Evolutionary conservation across 495 filamentous ascomycete genomes (phyloP).

Genomic region (Glutinoglossum americanum): DNA sequence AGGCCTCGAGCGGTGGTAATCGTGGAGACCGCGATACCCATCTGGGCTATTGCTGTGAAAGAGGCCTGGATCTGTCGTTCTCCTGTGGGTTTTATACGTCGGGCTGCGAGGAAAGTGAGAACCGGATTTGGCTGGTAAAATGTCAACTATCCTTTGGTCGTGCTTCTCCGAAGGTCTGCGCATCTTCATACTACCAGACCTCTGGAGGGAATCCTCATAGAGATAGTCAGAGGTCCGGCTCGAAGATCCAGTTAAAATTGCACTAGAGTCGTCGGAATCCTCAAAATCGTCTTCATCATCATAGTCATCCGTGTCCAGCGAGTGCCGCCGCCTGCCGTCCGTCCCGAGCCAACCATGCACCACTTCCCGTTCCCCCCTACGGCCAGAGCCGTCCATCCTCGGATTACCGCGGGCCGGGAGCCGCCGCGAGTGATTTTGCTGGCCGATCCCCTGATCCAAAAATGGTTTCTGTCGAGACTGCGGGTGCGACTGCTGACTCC

Average conservation of each 20-base stretch:
- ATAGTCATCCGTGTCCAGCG: too few relatives aligned
- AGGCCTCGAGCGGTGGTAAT: background rate
- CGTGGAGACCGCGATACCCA: background rate
- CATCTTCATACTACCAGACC: background rate
- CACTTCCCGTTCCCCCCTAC: background rate
- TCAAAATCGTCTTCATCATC: background rate
- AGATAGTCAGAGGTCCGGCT: background rate
- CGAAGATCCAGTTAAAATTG: background rate
- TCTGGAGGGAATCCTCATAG: background rate
- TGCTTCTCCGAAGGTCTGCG: background rate
- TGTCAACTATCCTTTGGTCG: background rate
- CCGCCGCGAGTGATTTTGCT: background rate
- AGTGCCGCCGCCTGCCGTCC: too few relatives aligned
- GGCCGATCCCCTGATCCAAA: background rate
- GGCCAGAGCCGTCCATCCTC: background rate
- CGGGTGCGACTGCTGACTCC: background rate
- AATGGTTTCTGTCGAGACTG: background rate
- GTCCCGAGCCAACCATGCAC: background rate
- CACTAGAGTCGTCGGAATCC: background rate
- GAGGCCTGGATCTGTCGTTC: background rate
- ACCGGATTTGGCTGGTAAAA: background rate
- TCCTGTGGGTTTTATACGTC: background rate
- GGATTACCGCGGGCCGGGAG: background rate
- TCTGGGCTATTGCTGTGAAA: too few relatives aligned
- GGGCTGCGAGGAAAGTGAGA: background rate